Percentiles rank a stretch among this genome's conserved stretches.
Evolutionary conservation across 1,284 basidiomycete genomes (phyloP).

Genomic region (Apiotrichum montevideense): DNA sequence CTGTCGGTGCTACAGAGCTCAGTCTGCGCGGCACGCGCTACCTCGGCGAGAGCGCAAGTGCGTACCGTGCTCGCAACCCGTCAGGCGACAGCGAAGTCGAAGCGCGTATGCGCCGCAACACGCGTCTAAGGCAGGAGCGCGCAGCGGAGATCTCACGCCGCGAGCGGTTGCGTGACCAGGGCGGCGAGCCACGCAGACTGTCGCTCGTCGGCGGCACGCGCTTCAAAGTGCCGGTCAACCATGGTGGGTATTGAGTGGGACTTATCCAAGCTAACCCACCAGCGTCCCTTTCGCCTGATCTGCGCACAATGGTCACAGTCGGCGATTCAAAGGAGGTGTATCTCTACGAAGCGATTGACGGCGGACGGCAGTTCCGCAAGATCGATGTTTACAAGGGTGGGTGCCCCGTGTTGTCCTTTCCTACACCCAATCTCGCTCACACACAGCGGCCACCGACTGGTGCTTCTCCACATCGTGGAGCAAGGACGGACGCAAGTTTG

Average conservation of each 20-base stretch:
- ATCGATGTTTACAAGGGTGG: slow-evolving; percentile 39
- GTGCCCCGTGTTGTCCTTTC: background rate
- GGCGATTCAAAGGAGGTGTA: slow-evolving; percentile 46
- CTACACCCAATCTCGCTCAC: background rate
- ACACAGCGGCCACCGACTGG: slow-evolving; percentile 34
- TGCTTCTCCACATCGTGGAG: slow-evolving; percentile 46
- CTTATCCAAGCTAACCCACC: background rate
- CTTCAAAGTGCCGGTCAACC: slow-evolving; percentile 44
- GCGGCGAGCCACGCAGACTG: slow-evolving; percentile 22
- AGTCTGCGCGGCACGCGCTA: slow-evolving; percentile 11
- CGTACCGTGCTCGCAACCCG: slow-evolving; percentile 13
- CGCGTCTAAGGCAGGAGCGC: background rate
- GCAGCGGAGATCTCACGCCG: slow-evolving; percentile 7
- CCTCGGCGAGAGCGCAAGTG: slow-evolving; percentile 11
- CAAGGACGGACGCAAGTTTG: slow-evolving; percentile 46
- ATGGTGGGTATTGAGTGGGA: slow-evolving; percentile 30
- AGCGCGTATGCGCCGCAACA: background rate
- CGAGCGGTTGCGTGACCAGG: background rate
- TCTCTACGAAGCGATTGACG: slow-evolving; percentile 42
- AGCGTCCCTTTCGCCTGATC: slow-evolving; percentile 46
- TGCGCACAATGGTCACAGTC: slow-evolving; percentile 44
- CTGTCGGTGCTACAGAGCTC: slow-evolving; percentile 1
- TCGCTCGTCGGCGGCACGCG: slow-evolving; percentile 34
- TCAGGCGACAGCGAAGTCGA: background rate
- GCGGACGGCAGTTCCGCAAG: slow-evolving; percentile 39